phyloP scores from a whole-genome alignment of 257 asterid species.

The Solanum gracilifrons region DNA sequence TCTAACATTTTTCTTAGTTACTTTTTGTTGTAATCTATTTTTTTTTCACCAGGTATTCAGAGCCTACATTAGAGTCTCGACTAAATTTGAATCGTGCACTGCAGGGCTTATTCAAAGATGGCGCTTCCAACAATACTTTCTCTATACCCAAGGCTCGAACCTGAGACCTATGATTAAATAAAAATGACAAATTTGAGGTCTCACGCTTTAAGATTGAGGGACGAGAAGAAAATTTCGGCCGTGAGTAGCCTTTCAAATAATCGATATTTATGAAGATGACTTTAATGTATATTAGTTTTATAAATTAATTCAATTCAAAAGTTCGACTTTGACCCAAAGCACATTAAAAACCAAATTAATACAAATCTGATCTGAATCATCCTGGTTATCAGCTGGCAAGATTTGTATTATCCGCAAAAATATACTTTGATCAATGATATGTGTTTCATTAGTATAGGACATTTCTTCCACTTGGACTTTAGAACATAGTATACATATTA shows the following conservation, averaged over 20 bases:
- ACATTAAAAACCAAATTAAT: neutral
- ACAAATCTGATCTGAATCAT: neutral
- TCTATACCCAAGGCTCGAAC: too few species aligned
- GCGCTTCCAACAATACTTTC: too few species aligned
- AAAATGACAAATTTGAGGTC: neutral
- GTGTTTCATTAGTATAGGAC: neutral
- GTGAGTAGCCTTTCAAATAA: neutral
- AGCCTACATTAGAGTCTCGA: too few species aligned
- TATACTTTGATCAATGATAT: neutral
- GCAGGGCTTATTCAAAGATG: rapidly evolving
- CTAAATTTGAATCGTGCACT: too few species aligned
- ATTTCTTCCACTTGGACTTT: neutral
- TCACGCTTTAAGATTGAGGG: neutral
- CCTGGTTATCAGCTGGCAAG: neutral
- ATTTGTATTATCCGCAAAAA: neutral
- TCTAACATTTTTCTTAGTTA: neutral
- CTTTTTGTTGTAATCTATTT: too few species aligned
- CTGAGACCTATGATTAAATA: too few species aligned
- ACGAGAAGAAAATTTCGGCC: neutral
- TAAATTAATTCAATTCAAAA: neutral
- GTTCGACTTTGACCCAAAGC: neutral
- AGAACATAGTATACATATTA: neutral
- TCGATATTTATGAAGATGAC: neutral
- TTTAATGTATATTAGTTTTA: neutral
- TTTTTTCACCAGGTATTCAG: too few species aligned